Evolutionary conservation across 164 flowering plant genomes (phyloP), one percentile per base, ranked within the genome.

Genomic region (Kalanchoe fedtschenkoi): DNA sequence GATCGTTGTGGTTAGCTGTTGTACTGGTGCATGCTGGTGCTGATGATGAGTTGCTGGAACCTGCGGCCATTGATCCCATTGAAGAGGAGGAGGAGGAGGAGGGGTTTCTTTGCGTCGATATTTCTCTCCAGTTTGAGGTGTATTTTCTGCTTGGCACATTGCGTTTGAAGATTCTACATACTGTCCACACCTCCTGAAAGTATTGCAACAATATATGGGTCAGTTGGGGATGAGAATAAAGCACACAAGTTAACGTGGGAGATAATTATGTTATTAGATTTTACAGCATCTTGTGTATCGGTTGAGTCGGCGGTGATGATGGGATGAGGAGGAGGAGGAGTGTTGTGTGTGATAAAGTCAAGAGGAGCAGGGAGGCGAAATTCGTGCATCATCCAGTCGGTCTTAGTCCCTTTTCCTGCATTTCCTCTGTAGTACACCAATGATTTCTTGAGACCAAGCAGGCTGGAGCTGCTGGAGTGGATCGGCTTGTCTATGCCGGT

Each of bases 381-480:
- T 38, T 63, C 66, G 33, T 63, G 66, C 66, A 63, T 63, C 42
- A 63, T 63, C 66, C 66, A 63, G 1, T 63, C 56, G 16, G 66
- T 63, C 30, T 63, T 63, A 9, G 43, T 46, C 1, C 66, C 66
- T 43, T 63, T 63, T 21, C 58, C 58, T 0, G 66, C 66, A 17
- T 53, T 47, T 4, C 66, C 66, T 38, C 10, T 39, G 13, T 63
- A 63, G 39, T 34, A 63, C 17, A 63, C 66, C 14, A 63, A 38
- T 3, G 66, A 53, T 53, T 63, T 63, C 59, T 63, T 63, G 34
- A 63, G 55, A 19, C 66, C 66, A 53, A 63, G 28, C 4, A 58
- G 16, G 41, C 4, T n/a, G 4, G 22, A 15, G n/a, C 13, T 19
- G 30, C 30, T 34, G 16, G 66, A 46, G 29, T 34, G 39, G 21